Evolutionary conservation across 495 filamentous ascomycete genomes (phyloP).

Genomic region (Wilcoxina mikolae): DNA sequence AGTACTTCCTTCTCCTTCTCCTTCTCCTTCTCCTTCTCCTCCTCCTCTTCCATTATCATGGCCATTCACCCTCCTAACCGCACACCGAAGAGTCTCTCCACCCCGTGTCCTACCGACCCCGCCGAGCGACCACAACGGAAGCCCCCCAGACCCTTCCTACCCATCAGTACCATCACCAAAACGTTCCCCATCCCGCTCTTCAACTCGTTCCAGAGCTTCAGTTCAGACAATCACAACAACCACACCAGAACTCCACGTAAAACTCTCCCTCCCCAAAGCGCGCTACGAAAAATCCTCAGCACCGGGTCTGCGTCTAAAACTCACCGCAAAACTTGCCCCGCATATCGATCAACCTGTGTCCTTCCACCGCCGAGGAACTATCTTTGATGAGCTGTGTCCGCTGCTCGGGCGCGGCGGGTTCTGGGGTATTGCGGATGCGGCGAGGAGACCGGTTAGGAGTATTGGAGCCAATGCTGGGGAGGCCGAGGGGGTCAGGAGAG

Average conservation of each 20-base stretch:
- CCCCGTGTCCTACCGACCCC: neutral
- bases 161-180: neutral
- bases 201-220: neutral
- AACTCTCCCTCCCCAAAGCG: neutral
- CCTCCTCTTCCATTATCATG: too few species aligned
- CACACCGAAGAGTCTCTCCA: neutral
- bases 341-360: neutral
- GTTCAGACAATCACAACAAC: too few species aligned
- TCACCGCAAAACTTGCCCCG: neutral
- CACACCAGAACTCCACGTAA: neutral
- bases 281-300: neutral
- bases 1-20: too few species aligned
- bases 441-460: neutral
- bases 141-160: neutral
- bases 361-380: neutral
- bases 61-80: neutral
- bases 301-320: neutral
- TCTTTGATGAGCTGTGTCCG: neutral
- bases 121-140: neutral
- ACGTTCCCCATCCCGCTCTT: neutral
- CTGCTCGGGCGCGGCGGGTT: neutral
- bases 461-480: neutral
- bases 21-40: too few species aligned
- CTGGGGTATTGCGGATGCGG: constrained; percentile 1
- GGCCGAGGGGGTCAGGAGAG: neutral